Evolutionary conservation across 768 basidiomycete species (phyloP), one percentile per base, ranked within the genome.

Genomic region (Pleurotus tuber-regium): DNA sequence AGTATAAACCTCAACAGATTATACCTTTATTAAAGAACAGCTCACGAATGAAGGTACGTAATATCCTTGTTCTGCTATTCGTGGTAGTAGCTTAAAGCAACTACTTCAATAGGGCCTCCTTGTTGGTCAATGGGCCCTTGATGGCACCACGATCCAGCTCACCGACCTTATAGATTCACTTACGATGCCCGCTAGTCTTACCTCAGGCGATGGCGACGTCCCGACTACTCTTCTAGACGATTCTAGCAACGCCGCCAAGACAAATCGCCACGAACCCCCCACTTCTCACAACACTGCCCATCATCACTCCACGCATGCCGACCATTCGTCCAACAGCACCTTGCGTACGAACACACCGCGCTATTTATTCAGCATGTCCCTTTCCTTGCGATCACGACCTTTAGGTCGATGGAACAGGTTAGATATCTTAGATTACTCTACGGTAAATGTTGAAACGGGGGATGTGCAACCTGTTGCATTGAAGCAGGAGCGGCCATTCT

Each of bases 401-500:
- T 59, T 87, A n/a, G 93, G 93, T 5, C 73, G 87, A 49, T 94
- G 86, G 84, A 92, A 91, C 66, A 87, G 82, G 61, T 75, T 96
- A 54, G 83, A 90, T 48, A 77, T 95, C 18, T 62, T 73, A 39
- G 73, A 76, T 9, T 96, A 96, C 64, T 78, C 86, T 48, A 87
- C 87, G 0, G 80, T 95, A 4, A 80, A 87, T 51, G 59, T 89
- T n/a, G 82, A 79, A 53, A 87, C 78, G 14, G 92, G 89, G 2
- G 92, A 93, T 62, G 71, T 77, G 10, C 64, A 78, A 8, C 82
- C 86, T 14, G 70, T 96, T 24, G 72, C 81, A 8, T 68, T 94
- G 58, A 91, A 89, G 62, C 83, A 93, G 57, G 91, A 93, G 64
- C 77, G 89, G 18, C 82, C 92, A n/a, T 96, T 91, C 65, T 94